These are phyloP conservation scores for Aspergillus jensenii DNA, from an alignment of 2,329 filamentous ascomycete genomes.

Conservation along the genomic window DNA sequence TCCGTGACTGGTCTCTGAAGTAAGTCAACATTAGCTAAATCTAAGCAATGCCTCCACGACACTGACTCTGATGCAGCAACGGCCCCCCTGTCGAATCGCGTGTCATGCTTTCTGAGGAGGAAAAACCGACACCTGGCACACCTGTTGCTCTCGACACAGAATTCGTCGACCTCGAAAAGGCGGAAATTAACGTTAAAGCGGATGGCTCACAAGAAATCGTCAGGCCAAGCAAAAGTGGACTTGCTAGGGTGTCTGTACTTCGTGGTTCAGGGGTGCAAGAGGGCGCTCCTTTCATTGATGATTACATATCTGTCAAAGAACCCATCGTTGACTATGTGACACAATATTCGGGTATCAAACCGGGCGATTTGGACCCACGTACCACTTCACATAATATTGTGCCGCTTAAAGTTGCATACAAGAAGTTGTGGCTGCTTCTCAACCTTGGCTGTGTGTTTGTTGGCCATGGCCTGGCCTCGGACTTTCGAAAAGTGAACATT, in stretches of 20 bases:
- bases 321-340: constrained; percentile 94
- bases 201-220: constrained; percentile 92
- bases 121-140: constrained; percentile 68
- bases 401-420: constrained; percentile 87
- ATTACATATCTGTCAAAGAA: constrained; percentile 91
- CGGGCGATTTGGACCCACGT: constrained; percentile 77
- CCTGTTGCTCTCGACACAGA: constrained; percentile 92
- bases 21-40: constrained; percentile 25
- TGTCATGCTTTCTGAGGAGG: constrained; percentile 47
- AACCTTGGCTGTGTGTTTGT: constrained; percentile 94
- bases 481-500: constrained; percentile 98
- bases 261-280: constrained; percentile 74
- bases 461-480: constrained; percentile 88
- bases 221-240: constrained; percentile 81
- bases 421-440: constrained; percentile 94
- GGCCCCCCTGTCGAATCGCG: constrained; percentile 40
- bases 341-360: constrained; percentile 85
- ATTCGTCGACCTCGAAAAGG: constrained; percentile 88
- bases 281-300: constrained; percentile 88
- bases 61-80: constrained; percentile 24
- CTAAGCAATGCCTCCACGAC: neutral
- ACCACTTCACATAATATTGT: constrained; percentile 81
- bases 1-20: constrained; percentile 65
- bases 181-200: constrained; percentile 94
- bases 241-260: constrained; percentile 90